Percentiles rank a stretch among this genome's conserved stretches.
Evolutionary conservation across 768 basidiomycete species (phyloP).

Genomic region (Infundibulicybe gibba): DNA sequence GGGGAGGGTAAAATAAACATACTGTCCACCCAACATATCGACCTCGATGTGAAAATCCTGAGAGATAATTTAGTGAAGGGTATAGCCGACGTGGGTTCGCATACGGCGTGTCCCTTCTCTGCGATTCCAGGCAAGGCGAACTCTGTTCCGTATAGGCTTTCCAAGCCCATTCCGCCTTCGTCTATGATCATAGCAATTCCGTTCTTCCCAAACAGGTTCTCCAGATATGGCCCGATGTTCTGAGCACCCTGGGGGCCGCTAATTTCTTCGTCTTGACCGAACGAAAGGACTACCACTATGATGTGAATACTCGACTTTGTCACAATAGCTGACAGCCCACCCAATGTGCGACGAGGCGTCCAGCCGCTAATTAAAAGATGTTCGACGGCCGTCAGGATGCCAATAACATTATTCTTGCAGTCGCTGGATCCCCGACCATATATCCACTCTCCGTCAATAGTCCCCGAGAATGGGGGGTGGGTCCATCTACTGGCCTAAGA

Average conservation of each 20-base stretch:
- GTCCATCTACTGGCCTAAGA: conserved; percentile 13
- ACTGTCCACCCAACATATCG: conserved; percentile 27
- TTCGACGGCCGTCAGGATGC: conserved; percentile 25
- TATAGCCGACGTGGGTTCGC: background rate
- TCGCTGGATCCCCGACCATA: conserved; percentile 26
- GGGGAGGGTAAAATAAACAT: conserved; percentile 5
- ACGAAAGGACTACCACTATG: conserved; percentile 19
- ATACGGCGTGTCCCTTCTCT: conserved; percentile 25
- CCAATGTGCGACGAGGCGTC: conserved; percentile 19
- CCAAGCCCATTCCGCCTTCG: conserved; percentile 26
- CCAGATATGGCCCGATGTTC: conserved; percentile 19
- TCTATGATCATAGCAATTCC: conserved; percentile 31
- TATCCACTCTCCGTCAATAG: conserved; percentile 21
- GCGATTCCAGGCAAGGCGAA: conserved; percentile 27
- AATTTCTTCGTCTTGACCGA: conserved; percentile 30
- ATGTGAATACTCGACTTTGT: background rate
- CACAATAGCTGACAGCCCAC: conserved; percentile 5
- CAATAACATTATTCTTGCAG: conserved; percentile 28
- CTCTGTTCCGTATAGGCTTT: conserved; percentile 14
- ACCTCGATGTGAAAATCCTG: conserved; percentile 24
- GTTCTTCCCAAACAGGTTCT: conserved; percentile 17
- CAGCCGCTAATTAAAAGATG: conserved; percentile 18
- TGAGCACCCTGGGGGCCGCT: conserved; percentile 23
- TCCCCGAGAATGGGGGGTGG: conserved; percentile 24
- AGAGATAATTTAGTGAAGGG: background rate